Evolutionary conservation across 768 basidiomycete genomes (phyloP).

Genomic region (Lentinula raphanica): DNA sequence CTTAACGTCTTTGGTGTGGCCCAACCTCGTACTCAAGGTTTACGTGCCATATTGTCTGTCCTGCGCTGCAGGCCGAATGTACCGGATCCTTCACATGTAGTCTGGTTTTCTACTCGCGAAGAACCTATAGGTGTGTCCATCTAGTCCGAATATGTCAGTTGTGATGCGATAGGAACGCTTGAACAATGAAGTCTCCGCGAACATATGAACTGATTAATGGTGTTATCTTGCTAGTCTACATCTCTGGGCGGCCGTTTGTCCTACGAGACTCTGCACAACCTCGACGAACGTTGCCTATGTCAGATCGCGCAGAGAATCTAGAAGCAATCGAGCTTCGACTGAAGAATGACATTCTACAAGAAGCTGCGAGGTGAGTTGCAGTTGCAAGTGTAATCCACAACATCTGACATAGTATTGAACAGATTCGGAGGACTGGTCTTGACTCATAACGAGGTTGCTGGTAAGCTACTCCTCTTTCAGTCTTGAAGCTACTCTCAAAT

Average conservation of each 20-base stretch:
- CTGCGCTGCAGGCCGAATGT: slow-evolving; percentile 69
- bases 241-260: slow-evolving; percentile 90
- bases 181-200: neutral
- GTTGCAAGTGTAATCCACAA: neutral
- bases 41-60: slow-evolving; percentile 84
- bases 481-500: neutral
- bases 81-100: slow-evolving; percentile 63
- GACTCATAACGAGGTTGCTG: slow-evolving; percentile 84
- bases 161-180: neutral
- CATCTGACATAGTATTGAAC: slow-evolving; percentile 7
- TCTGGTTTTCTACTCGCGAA: slow-evolving; percentile 97
- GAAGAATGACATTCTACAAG: slow-evolving; percentile 87
- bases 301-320: slow-evolving; percentile 91
- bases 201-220: slow-evolving; percentile 4
- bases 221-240: slow-evolving; percentile 57
- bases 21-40: slow-evolving; percentile 88
- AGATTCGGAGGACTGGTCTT: slow-evolving; percentile 88
- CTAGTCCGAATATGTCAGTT: neutral
- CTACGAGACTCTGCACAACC: slow-evolving; percentile 84
- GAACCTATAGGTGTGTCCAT: slow-evolving; percentile 79
- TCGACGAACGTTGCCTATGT: slow-evolving; percentile 69
- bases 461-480: slow-evolving; percentile 32
- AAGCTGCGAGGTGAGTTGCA: slow-evolving; percentile 55
- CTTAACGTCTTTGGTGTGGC: slow-evolving; percentile 94
- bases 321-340: slow-evolving; percentile 88